Evolutionary conservation across 2,329 filamentous ascomycete species (phyloP), one percentile per base, ranked within the genome.

Genomic region (Stagonosporopsis vannaccii): DNA sequence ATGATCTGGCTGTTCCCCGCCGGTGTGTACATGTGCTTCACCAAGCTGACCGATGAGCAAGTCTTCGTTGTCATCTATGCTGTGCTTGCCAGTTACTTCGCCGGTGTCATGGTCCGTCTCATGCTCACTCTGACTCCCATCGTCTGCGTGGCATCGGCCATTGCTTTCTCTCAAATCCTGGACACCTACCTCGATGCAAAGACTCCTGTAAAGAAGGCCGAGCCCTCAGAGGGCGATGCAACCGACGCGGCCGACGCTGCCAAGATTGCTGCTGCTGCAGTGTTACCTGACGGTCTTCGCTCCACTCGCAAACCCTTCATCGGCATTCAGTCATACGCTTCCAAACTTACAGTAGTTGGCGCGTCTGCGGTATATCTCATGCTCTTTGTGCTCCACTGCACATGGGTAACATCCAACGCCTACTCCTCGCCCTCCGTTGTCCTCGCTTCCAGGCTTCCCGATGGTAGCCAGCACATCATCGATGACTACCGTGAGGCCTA

Each of bases 401-500:
- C 95, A 11, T 99, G 96, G 95, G 95, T 99, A 48, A 99, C 95
- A 15, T 98, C 95, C 6, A 98, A 98, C 73, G 96, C 95, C 22
- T 99, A 99, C 80, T 98, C 95, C 6, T 99, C 95, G 23, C 95
- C 95, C 6, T 99, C 95, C 0, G 95, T 99, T 47, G 95, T 99
- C 26, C 82, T 99, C 70, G 95, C 95, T 20, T 97, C 93, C 74
- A 87, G 88, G 65, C 84, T 97, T 80, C 92, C 94, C 1, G 95
- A 99, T 73, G 95, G 96, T 60, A 95, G 89, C 75, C 94, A 98
- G 75, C 93, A 96, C 79, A 99, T 99, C 75, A 99, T 99, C 71
- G 95, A 99, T 73, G 95, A 99, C 77, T 99, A 99, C 81, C 90
- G 95, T 73, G 95, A 99, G 84, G 95, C 95, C 2, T 99, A 99